phyloP scores from a whole-genome alignment of 1,284 basidiomycete genomes.

The Neolentinus lepideus region DNA sequence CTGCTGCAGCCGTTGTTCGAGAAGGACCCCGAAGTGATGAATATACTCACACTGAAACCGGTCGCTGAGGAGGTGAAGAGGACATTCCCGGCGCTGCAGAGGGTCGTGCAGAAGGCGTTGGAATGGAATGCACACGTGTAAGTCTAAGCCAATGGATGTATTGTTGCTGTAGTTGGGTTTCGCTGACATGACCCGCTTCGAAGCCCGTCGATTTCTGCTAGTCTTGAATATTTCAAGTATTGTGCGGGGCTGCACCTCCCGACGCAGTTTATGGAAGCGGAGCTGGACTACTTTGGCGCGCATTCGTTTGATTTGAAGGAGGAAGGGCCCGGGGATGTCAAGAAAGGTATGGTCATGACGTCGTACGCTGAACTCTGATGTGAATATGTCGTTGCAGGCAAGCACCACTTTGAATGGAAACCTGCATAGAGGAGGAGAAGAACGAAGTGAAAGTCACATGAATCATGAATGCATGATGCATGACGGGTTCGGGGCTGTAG shows the following conservation, averaged over 20 bases:
- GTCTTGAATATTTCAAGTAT: constrained; percentile 16
- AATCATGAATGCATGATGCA: too few species aligned
- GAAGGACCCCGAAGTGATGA: constrained; percentile 8
- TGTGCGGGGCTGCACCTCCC: constrained; percentile 15
- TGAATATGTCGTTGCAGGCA: constrained; percentile 3
- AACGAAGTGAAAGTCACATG: too few species aligned
- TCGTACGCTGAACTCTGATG: neutral
- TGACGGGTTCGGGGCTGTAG: too few species aligned
- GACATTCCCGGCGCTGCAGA: constrained; percentile 11
- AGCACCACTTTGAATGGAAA: constrained; percentile 18
- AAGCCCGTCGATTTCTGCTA: constrained; percentile 15
- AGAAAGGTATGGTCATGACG: constrained; percentile 13
- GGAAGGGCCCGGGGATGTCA: constrained; percentile 15
- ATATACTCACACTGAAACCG: constrained; percentile 11
- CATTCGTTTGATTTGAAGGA: constrained; percentile 14
- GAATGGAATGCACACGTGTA: constrained; percentile 17
- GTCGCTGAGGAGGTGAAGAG: constrained; percentile 14
- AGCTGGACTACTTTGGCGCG: constrained; percentile 17
- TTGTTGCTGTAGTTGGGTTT: neutral
- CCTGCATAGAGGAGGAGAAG: constrained; percentile 7
- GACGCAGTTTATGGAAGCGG: constrained; percentile 18
- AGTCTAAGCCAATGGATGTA: constrained; percentile 3
- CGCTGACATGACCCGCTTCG: neutral
- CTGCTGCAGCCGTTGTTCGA: constrained; percentile 14
- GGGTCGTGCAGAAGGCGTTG: constrained; percentile 10